phyloP scores from a whole-genome alignment of 2,329 filamentous ascomycete genomes.

The Aureobasidium zeae region DNA sequence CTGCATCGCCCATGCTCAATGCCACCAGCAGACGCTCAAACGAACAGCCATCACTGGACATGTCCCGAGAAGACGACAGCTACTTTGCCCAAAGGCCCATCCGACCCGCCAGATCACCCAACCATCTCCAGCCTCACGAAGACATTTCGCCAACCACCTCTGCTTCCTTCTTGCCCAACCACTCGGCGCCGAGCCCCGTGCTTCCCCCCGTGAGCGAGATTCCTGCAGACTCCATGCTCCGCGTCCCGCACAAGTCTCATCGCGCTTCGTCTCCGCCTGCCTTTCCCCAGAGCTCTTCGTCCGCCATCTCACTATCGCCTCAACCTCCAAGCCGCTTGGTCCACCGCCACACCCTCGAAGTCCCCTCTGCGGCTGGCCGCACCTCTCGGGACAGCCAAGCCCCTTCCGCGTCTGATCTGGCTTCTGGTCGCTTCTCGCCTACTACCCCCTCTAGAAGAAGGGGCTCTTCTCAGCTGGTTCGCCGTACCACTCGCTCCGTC shows the following conservation, averaged over 20 bases:
- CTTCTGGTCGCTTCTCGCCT: conserved; percentile 76
- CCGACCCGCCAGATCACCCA: conserved; percentile 27
- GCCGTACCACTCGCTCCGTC: conserved; percentile 74
- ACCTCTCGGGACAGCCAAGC: conserved; percentile 56
- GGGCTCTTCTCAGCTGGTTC: conserved; percentile 71
- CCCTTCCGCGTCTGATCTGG: conserved; percentile 42
- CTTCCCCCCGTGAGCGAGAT: conserved; percentile 25
- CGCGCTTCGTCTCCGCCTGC: conserved; percentile 32
- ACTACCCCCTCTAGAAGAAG: conserved; percentile 55
- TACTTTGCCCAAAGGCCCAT: conserved; percentile 33
- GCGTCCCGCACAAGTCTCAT: conserved; percentile 20
- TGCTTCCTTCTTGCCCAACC: background rate
- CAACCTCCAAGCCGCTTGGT: conserved; percentile 51
- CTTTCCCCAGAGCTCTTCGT: conserved; percentile 24
- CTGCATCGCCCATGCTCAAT: conserved; percentile 18
- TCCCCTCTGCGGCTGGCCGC: conserved; percentile 62
- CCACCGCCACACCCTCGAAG: conserved; percentile 81
- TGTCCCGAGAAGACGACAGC: conserved; percentile 32
- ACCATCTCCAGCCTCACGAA: conserved; percentile 3
- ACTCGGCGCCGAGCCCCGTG: conserved; percentile 17
- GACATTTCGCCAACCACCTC: conserved; percentile 3
- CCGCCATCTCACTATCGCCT: conserved; percentile 41
- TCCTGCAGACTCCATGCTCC: conserved; percentile 21
- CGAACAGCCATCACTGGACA: conserved; percentile 23
- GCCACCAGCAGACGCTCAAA: conserved; percentile 22